Evolutionary conservation across 768 basidiomycete species (phyloP), one percentile per base, ranked within the genome.

Genomic region (Solioccasus polychromus): DNA sequence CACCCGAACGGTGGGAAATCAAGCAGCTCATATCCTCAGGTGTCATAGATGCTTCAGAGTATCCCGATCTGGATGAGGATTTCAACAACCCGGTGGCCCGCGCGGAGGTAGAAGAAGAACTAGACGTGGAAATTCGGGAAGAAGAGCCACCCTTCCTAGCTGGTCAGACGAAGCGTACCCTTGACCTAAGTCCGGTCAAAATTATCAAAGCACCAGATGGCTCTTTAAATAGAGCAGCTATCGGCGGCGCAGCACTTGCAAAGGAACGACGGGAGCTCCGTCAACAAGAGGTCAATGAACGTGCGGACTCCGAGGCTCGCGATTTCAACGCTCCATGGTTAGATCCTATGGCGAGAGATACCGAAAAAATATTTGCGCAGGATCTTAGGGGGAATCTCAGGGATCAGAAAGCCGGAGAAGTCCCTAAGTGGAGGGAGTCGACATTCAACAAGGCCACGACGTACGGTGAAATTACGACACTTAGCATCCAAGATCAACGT

Each of bases 151-250:
- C 95, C 1, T 99, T 99, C 79, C 70, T 99, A 18, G 82, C 89
- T 12, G 96, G 96, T 14, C 96, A 98, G 70, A 96, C 93, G 45
- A 96, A 96, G 68, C 83, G 87, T 47, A 94, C 93, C 1, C 78
- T 98, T 19, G 92, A 98, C 51, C 78, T 99, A 26, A 94, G 92
- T 61, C 96, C 96, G 0, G 92, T 98, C 55, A 98, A 97, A 68
- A 89, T 99, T 51, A 88, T 99, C 61, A 98, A 98, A 63, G 96
- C 96, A 18, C 96, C 96, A 1, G 96, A 99, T 68, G 96, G 96
- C 17, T 94, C 94, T 6, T 66, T 99, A 47, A 99, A 99, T 58
- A 77, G 96, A 49, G 94, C 96, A 17, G 96, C 96, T 5, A 77
- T 98, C 30, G 89, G 91, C 1, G 94, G 95, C 18, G 92, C 93